Evolutionary conservation across 2,329 filamentous ascomycete genomes (phyloP).

Genomic region (Fusarium duplospermum): DNA sequence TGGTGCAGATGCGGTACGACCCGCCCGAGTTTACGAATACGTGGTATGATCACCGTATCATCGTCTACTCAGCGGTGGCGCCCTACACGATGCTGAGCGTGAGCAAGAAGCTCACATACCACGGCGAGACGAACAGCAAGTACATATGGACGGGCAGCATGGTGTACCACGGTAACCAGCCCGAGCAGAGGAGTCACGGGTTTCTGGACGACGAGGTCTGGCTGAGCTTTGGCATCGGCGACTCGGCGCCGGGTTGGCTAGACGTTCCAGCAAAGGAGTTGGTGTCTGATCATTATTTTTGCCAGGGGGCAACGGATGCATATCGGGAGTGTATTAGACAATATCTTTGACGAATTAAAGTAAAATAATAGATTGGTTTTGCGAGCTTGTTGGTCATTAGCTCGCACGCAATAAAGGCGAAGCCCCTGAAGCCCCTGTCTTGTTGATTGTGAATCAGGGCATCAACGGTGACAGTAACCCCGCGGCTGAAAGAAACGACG

Average conservation of each 20-base stretch:
- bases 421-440: neutral
- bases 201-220: slow-evolving; percentile 37
- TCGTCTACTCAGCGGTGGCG: slow-evolving; percentile 32
- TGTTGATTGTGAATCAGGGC: neutral
- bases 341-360: slow-evolving; percentile 30
- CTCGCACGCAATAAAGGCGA: neutral
- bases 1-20: slow-evolving; percentile 42
- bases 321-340: slow-evolving; percentile 26
- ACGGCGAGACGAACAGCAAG: slow-evolving; percentile 36
- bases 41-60: slow-evolving; percentile 40
- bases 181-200: slow-evolving; percentile 27
- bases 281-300: slow-evolving; percentile 36
- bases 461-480: neutral
- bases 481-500: neutral
- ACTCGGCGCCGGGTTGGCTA: slow-evolving; percentile 36
- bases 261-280: slow-evolving; percentile 37
- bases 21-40: slow-evolving; percentile 34
- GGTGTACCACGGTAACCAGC: slow-evolving; percentile 33
- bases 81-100: slow-evolving; percentile 38
- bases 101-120: slow-evolving; percentile 40
- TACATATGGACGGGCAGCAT: slow-evolving; percentile 42
- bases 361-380: neutral
- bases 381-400: neutral
- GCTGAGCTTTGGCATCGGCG: slow-evolving; percentile 40
- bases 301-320: slow-evolving; percentile 19